Evolutionary conservation across 2,329 filamentous ascomycete species (phyloP).

Genomic region (Botrytis squamosa): DNA sequence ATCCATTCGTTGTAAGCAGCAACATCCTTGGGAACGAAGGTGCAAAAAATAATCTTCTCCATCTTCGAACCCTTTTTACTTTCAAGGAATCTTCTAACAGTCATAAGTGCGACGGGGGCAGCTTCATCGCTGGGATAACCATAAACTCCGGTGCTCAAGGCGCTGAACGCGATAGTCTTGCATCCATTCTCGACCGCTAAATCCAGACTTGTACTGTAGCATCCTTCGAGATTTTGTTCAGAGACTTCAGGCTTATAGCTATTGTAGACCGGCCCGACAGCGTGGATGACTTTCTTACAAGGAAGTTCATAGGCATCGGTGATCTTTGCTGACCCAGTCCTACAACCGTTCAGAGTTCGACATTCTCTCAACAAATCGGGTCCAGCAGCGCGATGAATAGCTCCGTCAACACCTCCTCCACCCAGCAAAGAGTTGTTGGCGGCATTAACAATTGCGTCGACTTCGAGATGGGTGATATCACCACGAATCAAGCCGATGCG

Average conservation of each 20-base stretch:
- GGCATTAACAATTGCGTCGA: conserved; percentile 90
- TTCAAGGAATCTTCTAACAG: conserved; percentile 57
- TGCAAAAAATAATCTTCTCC: conserved; percentile 79
- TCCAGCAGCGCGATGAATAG: conserved; percentile 84
- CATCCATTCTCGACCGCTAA: conserved; percentile 67
- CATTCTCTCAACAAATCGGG: conserved; percentile 68
- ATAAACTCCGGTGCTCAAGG: conserved; percentile 85
- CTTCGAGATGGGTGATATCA: conserved; percentile 77
- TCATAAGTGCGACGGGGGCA: conserved; percentile 65
- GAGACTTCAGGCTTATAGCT: conserved; percentile 43
- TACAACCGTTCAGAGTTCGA: conserved; percentile 66
- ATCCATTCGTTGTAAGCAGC: conserved; percentile 66
- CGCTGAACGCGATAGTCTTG: conserved; percentile 76
- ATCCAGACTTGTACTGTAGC: conserved; percentile 71
- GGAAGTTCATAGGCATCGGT: conserved; percentile 76
- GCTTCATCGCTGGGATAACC: conserved; percentile 77
- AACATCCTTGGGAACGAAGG: conserved; percentile 76
- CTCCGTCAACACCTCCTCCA: conserved; percentile 86
- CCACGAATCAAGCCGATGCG: conserved; percentile 68
- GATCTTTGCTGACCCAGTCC: conserved; percentile 78
- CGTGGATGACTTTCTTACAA: conserved; percentile 78
- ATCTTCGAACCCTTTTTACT: conserved; percentile 50
- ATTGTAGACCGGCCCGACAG: conserved; percentile 80
- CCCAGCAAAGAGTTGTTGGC: conserved; percentile 77
- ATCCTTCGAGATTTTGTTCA: conserved; percentile 51